Base-by-base conservation (phyloP, 305 asterid species). In the Caryopteris hybrid region DNA sequence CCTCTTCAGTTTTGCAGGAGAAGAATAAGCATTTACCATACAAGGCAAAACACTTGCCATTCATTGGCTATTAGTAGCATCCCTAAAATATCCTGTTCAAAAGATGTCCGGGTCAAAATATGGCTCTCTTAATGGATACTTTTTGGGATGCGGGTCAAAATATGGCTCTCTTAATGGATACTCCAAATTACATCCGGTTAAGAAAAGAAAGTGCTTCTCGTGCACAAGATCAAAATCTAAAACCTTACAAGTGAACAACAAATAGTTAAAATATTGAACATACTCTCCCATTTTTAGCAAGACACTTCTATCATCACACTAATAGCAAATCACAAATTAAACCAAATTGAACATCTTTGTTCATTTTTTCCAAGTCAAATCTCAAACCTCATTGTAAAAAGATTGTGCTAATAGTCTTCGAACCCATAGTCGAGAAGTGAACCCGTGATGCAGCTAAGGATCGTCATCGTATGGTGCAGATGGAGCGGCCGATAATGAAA, bases 401-500 rank as follows among this genome's bases (percentile, higher is more conserved):
- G 42, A 8, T 33, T 55, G 48, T 38, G 36, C 14, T 14, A 25
- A 25, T 47, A 47, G 61, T 11, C 17, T 11, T 14, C 33, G 43
- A 45, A 45, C 48, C 53, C 64, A 68, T 23, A 21, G 61, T 34
- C 6, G 23, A 74, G 70, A 42, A 33, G 38, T 41, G 59, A 64
- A 62, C 70, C 75, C 43, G 39, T 34, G 74, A 38, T 59, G 74
- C 68, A 74, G 60, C 81, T 85, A 91, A 38, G 96, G 96, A 45
- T 90, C 96, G 59, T 84, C 75, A 51, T 91, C 97, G 39, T 84
- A 83, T 43, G 90, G 93, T 61, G 50, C 84, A 60, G 64, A 56
- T 50, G 78, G 69, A 27, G 80, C 71, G 69, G 69, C 61, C 5
- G 77, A 78, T 16, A 72, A 27, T 54, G 79, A 48, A 56, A 84